Conservation (phyloP, 73 alveolate genomes). For the Paramecium biaurelia region DNA sequence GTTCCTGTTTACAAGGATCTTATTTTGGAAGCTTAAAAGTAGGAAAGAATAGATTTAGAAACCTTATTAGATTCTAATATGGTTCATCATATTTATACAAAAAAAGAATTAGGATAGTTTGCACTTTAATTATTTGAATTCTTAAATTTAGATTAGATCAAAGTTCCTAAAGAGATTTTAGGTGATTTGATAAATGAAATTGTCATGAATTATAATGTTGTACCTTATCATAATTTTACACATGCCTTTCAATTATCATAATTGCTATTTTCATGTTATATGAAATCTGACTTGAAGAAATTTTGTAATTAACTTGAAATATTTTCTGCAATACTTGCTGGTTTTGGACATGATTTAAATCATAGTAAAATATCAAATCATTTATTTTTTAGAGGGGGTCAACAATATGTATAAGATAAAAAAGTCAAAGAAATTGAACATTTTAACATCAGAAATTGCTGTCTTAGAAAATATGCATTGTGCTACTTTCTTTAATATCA, state of each 20-base stretch:
- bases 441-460: conserved; percentile 48
- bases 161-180: background rate
- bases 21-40: background rate
- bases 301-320: conserved; percentile 40
- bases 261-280: conserved; percentile 39
- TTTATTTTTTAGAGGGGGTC: conserved; percentile 57
- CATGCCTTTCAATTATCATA: conserved; percentile 59
- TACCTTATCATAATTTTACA: conserved; percentile 61
- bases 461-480: conserved; percentile 63
- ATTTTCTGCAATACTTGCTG: conserved; percentile 49
- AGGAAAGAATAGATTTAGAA: background rate
- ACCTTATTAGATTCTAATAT: conserved; percentile 14
- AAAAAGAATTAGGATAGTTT: background rate
- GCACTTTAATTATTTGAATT: background rate
- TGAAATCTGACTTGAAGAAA: conserved; percentile 50
- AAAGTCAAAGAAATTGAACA: conserved; percentile 35
- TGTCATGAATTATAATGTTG: conserved; percentile 56
- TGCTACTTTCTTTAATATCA: conserved; percentile 58
- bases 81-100: conserved; percentile 32
- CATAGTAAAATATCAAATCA: conserved; percentile 30
- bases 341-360: conserved; percentile 58
- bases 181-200: conserved; percentile 50
- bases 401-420: conserved; percentile 57
- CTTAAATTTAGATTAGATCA: background rate
- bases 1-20: conserved; percentile 3